phyloP scores from a whole-genome alignment of 345 rosid genomes.

The Rhizophora apiculata region DNA sequence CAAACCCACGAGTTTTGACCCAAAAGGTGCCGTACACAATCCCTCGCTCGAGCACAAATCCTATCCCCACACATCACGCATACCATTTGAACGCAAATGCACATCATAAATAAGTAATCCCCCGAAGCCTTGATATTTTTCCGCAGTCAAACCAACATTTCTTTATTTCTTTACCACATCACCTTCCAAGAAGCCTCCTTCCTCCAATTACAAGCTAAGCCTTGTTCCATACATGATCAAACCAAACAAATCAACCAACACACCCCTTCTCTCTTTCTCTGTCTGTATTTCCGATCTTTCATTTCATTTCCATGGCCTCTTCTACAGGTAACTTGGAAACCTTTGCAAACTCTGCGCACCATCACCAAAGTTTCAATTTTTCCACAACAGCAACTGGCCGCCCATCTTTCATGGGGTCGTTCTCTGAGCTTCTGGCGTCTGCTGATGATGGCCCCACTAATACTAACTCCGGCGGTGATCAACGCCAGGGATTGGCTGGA shows the following conservation, averaged over 20 bases:
- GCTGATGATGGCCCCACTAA: conserved; percentile 22
- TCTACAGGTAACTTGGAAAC: conserved; percentile 42
- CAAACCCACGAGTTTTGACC: conserved; percentile 14
- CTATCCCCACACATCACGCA: not conserved
- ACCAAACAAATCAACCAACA: too few species aligned
- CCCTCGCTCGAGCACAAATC: not conserved
- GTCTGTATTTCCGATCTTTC: not conserved
- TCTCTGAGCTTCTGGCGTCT: conserved; percentile 54
- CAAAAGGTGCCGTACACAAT: not conserved
- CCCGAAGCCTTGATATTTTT: too few species aligned
- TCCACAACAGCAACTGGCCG: conserved; percentile 7
- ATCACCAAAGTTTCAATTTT: conserved; percentile 24
- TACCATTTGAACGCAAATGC: not conserved
- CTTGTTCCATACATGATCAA: conserved; percentile 10
- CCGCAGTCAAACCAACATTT: conserved; percentile 1
- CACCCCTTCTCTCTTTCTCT: not conserved
- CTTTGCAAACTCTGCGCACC: conserved; percentile 25
- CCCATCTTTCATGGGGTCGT: conserved; percentile 40
- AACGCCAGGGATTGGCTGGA: conserved; percentile 34
- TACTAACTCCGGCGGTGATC: not conserved
- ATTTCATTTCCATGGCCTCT: conserved; percentile 31
- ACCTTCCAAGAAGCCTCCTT: conserved; percentile 8
- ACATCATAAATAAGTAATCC: too few species aligned
- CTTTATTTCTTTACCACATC: not conserved
- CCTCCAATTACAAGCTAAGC: not conserved